phyloP scores from a whole-genome alignment of 345 rosid genomes.

The Hypericum perforatum region DNA sequence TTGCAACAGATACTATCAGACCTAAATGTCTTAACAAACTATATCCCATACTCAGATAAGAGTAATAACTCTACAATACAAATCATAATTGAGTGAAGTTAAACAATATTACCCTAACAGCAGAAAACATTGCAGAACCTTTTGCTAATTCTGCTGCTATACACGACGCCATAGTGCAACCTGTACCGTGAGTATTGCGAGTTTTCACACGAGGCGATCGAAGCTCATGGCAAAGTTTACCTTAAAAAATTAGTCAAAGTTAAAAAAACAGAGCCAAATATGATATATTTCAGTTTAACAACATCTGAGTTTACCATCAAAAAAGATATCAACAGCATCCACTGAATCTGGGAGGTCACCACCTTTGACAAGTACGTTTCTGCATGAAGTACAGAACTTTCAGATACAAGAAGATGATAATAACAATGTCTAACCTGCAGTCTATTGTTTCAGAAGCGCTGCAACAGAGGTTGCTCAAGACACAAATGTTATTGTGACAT shows the following conservation, averaged over 20 bases:
- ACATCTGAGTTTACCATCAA: conserved; percentile 45
- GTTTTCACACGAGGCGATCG: conserved; percentile 58
- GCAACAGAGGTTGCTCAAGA: no score
- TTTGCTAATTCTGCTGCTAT: conserved; percentile 95
- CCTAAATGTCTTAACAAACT: no score
- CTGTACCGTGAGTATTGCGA: conserved; percentile 85
- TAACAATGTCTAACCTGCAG: conserved; percentile 6
- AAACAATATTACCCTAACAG: conserved; percentile 48
- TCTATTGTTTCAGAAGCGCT: not conserved
- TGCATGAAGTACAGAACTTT: conserved; percentile 12
- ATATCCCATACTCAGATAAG: no score
- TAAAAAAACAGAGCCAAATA: not conserved
- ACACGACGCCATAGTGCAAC: conserved; percentile 94
- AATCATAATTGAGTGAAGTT: no score
- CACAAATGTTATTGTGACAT: no score
- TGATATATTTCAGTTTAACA: not conserved
- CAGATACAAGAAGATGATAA: conserved; percentile 7
- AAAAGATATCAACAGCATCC: conserved; percentile 81
- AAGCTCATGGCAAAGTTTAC: conserved; percentile 53
- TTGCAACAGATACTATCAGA: no score
- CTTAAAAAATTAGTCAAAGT: conserved; percentile 24
- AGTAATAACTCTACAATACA: no score
- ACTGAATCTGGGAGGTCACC: conserved; percentile 79
- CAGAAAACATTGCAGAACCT: conserved; percentile 71
- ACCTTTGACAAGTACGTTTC: conserved; percentile 88